A percentile compares a stretch with the other conserved stretches of the same genome.
Conservation (phyloP, 129 eudicot genomes). For the Arctium minus region DNA sequence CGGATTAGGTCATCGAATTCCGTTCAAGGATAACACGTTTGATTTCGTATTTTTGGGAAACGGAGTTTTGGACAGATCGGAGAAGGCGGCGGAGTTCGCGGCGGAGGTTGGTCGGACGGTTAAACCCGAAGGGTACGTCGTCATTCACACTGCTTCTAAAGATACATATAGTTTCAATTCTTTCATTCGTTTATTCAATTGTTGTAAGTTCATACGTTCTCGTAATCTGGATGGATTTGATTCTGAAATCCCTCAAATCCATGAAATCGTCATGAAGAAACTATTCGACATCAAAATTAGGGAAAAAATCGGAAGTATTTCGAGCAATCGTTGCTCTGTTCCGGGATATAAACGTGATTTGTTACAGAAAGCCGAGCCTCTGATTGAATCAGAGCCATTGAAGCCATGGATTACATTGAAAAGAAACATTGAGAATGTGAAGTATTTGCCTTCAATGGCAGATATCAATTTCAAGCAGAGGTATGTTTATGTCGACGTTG, state of each 20-base stretch:
- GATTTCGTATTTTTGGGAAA: conserved; percentile 74
- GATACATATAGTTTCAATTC: conserved; percentile 82
- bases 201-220: conserved; percentile 50
- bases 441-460: conserved; percentile 72
- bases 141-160: conserved; percentile 57
- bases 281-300: conserved; percentile 16
- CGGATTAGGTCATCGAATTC: conserved; percentile 39
- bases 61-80: conserved; percentile 46
- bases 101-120: conserved; percentile 66
- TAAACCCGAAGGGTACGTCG: conserved; percentile 83
- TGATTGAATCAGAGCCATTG: conserved; percentile 68
- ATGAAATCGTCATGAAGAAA: conserved; percentile 68
- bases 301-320: not conserved
- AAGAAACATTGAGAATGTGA: conserved; percentile 60
- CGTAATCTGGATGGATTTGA: conserved; percentile 49
- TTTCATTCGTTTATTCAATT: conserved; percentile 66
- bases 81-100: conserved; percentile 33
- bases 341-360: conserved; percentile 61
- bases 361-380: conserved; percentile 60
- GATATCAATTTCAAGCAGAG: conserved; percentile 69
- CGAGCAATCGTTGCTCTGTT: conserved; percentile 36
- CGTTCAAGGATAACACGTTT: conserved; percentile 39
- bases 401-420: conserved; percentile 94
- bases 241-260: conserved; percentile 33
- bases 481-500: conserved; percentile 83